A percentile compares a stretch with the other conserved stretches of the same genome.
Conservation (phyloP, 1,139 yeast genomes). For the Candida neerlandica region DNA sequence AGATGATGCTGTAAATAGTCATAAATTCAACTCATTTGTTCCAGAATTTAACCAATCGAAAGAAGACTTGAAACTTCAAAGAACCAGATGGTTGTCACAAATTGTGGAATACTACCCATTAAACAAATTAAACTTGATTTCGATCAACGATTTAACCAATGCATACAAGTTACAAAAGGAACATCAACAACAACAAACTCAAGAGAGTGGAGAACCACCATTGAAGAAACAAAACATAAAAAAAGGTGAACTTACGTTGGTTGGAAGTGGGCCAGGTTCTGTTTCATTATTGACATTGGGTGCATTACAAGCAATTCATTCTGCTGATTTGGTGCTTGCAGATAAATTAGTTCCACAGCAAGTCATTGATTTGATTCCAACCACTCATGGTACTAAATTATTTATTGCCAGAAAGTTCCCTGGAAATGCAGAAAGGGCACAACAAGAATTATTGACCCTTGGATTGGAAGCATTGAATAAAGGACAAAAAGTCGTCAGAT, state of each 20-base stretch:
- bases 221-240: neutral
- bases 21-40: constrained; percentile 61
- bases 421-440: constrained; percentile 95
- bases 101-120: constrained; percentile 91
- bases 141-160: constrained; percentile 56
- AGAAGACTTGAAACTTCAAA: constrained; percentile 54
- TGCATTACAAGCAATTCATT: constrained; percentile 76
- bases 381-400: constrained; percentile 56
- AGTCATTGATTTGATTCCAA: constrained; percentile 79
- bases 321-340: constrained; percentile 84
- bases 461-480: constrained; percentile 66
- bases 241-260: constrained; percentile 67
- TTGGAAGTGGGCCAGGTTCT: constrained; percentile 96
- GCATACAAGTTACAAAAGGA: constrained; percentile 29
- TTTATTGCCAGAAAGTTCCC: constrained; percentile 94
- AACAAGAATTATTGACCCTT: constrained; percentile 71
- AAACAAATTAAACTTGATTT: constrained; percentile 55
- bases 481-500: constrained; percentile 80
- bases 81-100: constrained; percentile 86
- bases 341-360: constrained; percentile 92
- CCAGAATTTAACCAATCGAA: constrained; percentile 59
- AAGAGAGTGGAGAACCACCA: constrained; percentile 2
- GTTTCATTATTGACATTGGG: constrained; percentile 81
- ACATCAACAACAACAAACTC: constrained; percentile 6
- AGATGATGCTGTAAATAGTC: constrained; percentile 67